Evolutionary conservation across 2,329 filamentous ascomycete genomes (phyloP).

Genomic region (Coniochaeta hoffmannii): DNA sequence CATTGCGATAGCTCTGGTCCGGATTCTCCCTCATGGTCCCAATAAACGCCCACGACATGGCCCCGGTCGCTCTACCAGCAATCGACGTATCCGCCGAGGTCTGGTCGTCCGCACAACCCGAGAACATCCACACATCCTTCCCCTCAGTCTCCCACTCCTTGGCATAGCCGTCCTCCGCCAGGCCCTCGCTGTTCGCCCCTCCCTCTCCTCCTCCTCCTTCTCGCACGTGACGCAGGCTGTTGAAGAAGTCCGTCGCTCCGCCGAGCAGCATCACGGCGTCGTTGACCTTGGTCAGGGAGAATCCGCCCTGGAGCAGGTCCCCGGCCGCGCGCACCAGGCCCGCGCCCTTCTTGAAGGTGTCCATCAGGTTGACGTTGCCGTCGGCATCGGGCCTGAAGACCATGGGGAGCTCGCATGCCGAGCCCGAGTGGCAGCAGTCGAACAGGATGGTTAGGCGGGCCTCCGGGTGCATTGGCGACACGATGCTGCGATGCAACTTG

Average conservation of each 20-base stretch:
- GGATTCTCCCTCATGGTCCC: slow-evolving; percentile 84
- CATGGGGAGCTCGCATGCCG: slow-evolving; percentile 70
- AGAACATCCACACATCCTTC: slow-evolving; percentile 81
- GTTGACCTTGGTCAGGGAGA: slow-evolving; percentile 33
- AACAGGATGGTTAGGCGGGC: slow-evolving; percentile 80
- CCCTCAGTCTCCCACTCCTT: slow-evolving; percentile 30
- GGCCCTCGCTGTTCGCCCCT: slow-evolving; percentile 32
- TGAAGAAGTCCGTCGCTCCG: slow-evolving; percentile 46
- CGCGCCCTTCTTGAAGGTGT: slow-evolving; percentile 45
- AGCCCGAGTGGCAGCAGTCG: slow-evolving; percentile 74
- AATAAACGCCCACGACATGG: slow-evolving; percentile 98
- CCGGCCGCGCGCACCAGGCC: slow-evolving; percentile 41
- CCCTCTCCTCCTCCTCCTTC: too few species aligned
- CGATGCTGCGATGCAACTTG: slow-evolving; percentile 73
- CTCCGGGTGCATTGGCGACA: slow-evolving; percentile 68
- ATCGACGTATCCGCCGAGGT: slow-evolving; percentile 84
- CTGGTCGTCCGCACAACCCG: slow-evolving; percentile 90
- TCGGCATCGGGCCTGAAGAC: slow-evolving; percentile 59
- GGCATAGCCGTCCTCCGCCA: slow-evolving; percentile 33
- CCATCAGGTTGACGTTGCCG: slow-evolving; percentile 46
- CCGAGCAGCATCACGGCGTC: slow-evolving; percentile 45
- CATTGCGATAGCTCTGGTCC: slow-evolving; percentile 69
- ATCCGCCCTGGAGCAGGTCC: slow-evolving; percentile 41
- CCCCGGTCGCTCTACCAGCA: slow-evolving; percentile 80
- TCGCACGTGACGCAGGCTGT: slow-evolving; percentile 35